Evolutionary conservation across 164 flowering plant genomes (phyloP).

Genomic region (Umbellularia californica): DNA sequence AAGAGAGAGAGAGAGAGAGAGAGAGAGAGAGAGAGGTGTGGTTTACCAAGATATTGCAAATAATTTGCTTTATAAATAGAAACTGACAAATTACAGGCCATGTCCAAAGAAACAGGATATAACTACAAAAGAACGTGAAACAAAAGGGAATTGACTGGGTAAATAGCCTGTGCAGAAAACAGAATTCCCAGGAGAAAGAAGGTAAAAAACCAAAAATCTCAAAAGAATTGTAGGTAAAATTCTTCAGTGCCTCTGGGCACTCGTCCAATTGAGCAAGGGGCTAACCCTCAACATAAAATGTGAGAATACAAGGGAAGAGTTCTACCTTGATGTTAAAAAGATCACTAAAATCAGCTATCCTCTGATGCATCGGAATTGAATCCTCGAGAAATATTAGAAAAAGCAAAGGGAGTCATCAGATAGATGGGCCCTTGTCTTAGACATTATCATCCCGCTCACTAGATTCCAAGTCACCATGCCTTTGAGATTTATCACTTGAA

Average conservation of each 20-base stretch:
- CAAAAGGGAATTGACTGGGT: no score
- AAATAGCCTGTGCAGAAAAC: neutral
- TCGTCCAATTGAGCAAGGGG: neutral
- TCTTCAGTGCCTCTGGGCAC: neutral
- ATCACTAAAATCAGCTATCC: constrained; percentile 6
- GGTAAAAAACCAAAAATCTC: constrained; percentile 7
- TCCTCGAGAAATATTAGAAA: neutral
- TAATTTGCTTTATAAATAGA: constrained; percentile 1
- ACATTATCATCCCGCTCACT: constrained; percentile 41
- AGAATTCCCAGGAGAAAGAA: constrained; percentile 13
- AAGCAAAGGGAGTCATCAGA: neutral
- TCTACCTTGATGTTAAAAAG: constrained; percentile 15
- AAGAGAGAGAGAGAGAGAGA: no score
- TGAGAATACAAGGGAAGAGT: neutral
- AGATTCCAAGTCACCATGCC: constrained; percentile 36
- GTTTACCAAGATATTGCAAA: neutral
- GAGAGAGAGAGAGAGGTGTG: neutral
- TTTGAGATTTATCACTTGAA: constrained; percentile 33
- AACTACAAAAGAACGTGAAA: neutral
- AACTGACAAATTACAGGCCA: no score
- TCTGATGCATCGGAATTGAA: neutral
- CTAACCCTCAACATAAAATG: neutral
- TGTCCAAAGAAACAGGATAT: no score
- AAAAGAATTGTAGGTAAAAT: neutral
- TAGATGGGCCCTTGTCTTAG: constrained; percentile 12